Base-by-base conservation (phyloP, 345 rosid genomes). In the Murraya koenigii region DNA sequence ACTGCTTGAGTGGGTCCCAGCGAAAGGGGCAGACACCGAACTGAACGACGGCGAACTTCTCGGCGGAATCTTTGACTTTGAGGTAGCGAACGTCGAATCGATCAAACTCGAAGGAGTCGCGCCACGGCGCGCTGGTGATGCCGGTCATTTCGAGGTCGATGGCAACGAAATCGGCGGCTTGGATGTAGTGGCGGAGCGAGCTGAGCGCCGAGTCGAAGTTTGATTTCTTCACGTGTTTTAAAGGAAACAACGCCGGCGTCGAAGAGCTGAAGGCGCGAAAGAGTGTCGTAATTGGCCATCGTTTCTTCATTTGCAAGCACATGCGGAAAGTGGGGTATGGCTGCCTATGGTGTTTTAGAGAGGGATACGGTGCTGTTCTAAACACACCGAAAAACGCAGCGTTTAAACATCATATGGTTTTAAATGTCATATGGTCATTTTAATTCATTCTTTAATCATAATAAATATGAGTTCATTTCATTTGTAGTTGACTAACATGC, bases 121-220 rank as follows among this genome's bases (percentile, higher is more conserved):
- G 82, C 99, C 98, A 96, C 5, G 97, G 97, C 17, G 97, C 90
- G 79, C 90, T 92, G 1, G 92, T 87, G 63, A 96, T 79, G 23
- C 99, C 99, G 26, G 93, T 96, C 99, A 96, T 96, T 77, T 96
- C 97, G 60, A 94, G 85, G 88, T 96, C 98, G 77, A 96, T 86
- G 52, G 99, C 98, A 55, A 96, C 91, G 86, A 92, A 96, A 69
- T 94, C 97, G 2, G 98, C 97, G 32, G 91, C 89, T 32, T 87
- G 84, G 14, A 96, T 87, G 61, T 87, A 93, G 41, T 75, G 28
- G 55, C 88, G 80, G 59, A 96, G 93, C 74, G 90, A 85, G 38
- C 81, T 72, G 55, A 91, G 89, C 33, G 88, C 72, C 25, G 93
- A 58, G 41, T 89, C 91, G 89, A 96, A 96, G 89, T 96, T 94